phyloP scores from a whole-genome alignment of 371 early-diverging fungal genomes.

The Zychaea mexicana region DNA sequence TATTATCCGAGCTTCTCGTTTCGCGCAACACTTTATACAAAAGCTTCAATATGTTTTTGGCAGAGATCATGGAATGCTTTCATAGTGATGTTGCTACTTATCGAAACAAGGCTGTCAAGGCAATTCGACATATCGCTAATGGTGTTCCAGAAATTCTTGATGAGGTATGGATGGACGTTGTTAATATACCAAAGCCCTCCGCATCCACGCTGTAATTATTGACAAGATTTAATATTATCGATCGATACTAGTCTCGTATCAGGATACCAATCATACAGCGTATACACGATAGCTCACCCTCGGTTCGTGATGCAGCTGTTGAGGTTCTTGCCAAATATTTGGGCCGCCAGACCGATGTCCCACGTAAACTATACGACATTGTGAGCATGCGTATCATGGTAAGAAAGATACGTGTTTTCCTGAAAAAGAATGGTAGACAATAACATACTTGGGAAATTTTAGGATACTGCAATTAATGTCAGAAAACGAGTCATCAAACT shows the following conservation, averaged over 20 bases:
- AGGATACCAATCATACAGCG: slow-evolving; percentile 72
- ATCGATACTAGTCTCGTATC: slow-evolving; percentile 49
- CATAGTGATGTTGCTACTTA: slow-evolving; percentile 69
- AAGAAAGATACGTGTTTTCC: slow-evolving; percentile 5
- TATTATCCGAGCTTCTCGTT: slow-evolving; percentile 51
- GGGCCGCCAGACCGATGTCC: slow-evolving; percentile 59
- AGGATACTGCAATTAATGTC: slow-evolving; percentile 87
- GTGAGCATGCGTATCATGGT: slow-evolving; percentile 76
- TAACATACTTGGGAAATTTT: neutral
- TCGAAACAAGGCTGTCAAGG: slow-evolving; percentile 75
- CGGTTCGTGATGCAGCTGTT: slow-evolving; percentile 90
- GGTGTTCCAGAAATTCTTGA: slow-evolving; percentile 68
- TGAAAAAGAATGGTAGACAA: neutral
- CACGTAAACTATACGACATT: slow-evolving; percentile 71
- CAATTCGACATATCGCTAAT: slow-evolving; percentile 70
- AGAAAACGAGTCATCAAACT: slow-evolving; percentile 86
- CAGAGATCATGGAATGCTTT: slow-evolving; percentile 63
- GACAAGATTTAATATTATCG: neutral
- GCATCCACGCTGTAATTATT: too few relatives aligned
- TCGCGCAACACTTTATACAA: slow-evolving; percentile 64
- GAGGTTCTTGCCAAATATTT: slow-evolving; percentile 86
- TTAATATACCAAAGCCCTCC: too few relatives aligned
- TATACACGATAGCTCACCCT: slow-evolving; percentile 81
- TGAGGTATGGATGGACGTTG: slow-evolving; percentile 29
- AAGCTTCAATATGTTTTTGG: slow-evolving; percentile 69